phyloP scores from a whole-genome alignment of 1,284 basidiomycete species.

The Bondarzewia mesenterica region DNA sequence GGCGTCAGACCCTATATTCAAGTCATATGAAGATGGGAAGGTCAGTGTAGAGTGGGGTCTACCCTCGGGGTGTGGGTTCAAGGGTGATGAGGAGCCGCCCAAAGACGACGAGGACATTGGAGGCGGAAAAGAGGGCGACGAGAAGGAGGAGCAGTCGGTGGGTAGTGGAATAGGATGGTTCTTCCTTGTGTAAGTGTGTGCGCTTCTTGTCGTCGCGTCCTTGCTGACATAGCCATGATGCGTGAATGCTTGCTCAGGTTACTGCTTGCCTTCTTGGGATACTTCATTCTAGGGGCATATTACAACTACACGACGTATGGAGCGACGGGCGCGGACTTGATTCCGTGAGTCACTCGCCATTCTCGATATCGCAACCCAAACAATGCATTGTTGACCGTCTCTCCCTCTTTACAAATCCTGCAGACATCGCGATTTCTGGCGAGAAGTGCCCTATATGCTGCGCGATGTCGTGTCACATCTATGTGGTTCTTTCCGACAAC shows the following conservation, averaged over 20 bases:
- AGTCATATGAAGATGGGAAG: constrained; percentile 50
- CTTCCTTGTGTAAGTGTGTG: constrained; percentile 62
- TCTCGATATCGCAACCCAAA: neutral
- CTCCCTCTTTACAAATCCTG: too few relatives aligned
- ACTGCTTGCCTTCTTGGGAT: constrained; percentile 54
- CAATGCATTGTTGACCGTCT: too few relatives aligned
- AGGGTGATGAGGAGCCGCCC: constrained; percentile 23
- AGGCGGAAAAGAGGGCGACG: constrained; percentile 24
- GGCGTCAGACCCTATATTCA: constrained; percentile 40
- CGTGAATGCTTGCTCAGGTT: constrained; percentile 37
- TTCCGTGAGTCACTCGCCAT: constrained; percentile 50
- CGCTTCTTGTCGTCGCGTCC: neutral
- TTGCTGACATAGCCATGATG: too few relatives aligned
- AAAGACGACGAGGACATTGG: constrained; percentile 23
- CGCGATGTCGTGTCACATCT: constrained; percentile 69
- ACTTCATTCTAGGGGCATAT: constrained; percentile 71
- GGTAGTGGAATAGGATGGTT: constrained; percentile 78
- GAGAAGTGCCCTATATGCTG: constrained; percentile 79
- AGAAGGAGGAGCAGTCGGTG: constrained; percentile 28
- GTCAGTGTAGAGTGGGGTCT: constrained; percentile 53
- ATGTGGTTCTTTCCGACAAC: constrained; percentile 61
- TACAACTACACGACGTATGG: constrained; percentile 82
- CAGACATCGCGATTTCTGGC: constrained; percentile 83
- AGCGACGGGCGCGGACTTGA: constrained; percentile 68
- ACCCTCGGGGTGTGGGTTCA: constrained; percentile 41